These are phyloP conservation scores for Boletus speciosus DNA, from an alignment of 768 basidiomycete species.

Conservation along the genomic window DNA sequence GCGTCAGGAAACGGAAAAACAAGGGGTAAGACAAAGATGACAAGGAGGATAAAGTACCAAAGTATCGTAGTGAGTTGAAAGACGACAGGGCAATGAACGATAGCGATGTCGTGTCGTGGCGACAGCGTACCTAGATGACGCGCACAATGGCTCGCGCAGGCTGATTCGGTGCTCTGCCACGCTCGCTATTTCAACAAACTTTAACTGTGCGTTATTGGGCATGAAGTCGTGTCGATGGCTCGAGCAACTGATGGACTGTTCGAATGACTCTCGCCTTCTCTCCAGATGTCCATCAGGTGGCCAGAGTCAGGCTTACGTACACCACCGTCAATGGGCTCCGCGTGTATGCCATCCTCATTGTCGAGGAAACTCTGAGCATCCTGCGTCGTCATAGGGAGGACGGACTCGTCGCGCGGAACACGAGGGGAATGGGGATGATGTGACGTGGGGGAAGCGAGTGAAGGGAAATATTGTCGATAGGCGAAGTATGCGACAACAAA, in stretches of 20 bases:
- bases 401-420: slow-evolving; percentile 41
- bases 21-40: no score
- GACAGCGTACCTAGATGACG: no score
- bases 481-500: slow-evolving; percentile 65
- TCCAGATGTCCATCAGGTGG: slow-evolving; percentile 25
- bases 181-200: no score
- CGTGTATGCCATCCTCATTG: slow-evolving; percentile 19
- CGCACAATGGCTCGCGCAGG: no score
- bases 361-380: slow-evolving; percentile 15
- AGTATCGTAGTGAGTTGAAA: no score
- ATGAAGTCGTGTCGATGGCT: not conserved
- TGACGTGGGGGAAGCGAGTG: slow-evolving; percentile 56
- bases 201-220: not conserved
- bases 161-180: no score
- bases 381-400: slow-evolving; percentile 40
- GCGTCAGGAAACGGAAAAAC: no score
- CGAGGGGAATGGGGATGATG: slow-evolving; percentile 75
- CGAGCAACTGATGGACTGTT: slow-evolving; percentile 21
- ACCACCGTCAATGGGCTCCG: slow-evolving; percentile 23
- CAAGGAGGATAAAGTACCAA: no score
- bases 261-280: slow-evolving; percentile 25
- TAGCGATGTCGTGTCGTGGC: no score
- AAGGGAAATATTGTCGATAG: slow-evolving; percentile 83
- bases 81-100: no score
- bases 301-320: slow-evolving; percentile 10